phyloP scores from a whole-genome alignment of 208 protist species.

The Crithidia thermophila region DNA sequence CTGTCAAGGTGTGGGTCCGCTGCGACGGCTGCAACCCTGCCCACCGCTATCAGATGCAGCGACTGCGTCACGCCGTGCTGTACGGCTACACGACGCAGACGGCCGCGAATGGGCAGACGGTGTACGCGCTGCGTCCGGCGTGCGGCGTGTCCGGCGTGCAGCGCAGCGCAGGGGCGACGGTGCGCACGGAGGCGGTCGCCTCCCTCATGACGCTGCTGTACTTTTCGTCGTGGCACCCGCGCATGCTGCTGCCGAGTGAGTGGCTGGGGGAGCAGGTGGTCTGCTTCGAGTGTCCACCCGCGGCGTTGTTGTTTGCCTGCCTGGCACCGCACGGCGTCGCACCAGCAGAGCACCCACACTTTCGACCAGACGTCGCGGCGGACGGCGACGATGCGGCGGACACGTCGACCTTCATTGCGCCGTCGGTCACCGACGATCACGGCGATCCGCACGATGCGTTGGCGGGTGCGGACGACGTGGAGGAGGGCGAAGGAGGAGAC shows the following conservation, averaged over 20 bases:
- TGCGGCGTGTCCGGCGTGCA: conserved; percentile 6
- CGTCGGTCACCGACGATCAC: too few relatives aligned
- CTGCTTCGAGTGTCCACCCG: conserved; percentile 60
- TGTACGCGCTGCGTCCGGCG: conserved; percentile 24
- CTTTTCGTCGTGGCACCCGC: conserved; percentile 45
- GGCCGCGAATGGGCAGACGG: neutral
- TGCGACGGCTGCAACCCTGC: conserved; percentile 57
- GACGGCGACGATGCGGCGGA: neutral
- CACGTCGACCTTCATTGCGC: neutral
- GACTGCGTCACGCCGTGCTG: conserved; percentile 49
- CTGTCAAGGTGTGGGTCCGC: conserved; percentile 72
- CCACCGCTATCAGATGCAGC: conserved; percentile 60
- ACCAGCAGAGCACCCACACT: conserved; percentile 21
- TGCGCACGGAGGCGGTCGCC: conserved; percentile 32
- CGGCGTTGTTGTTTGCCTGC: conserved; percentile 32
- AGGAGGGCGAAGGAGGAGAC: neutral
- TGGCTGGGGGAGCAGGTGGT: conserved; percentile 86
- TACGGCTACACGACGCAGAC: conserved; percentile 46
- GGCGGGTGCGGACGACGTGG: neutral
- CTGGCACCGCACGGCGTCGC: conserved; percentile 21
- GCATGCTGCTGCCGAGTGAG: conserved; percentile 47
- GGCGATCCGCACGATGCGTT: neutral
- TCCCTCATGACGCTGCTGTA: conserved; percentile 53
- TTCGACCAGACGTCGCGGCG: neutral
- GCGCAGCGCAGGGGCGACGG: neutral